Evolutionary conservation across 495 filamentous ascomycete genomes (phyloP).

Genomic region (Eremomyces bilateralis): DNA sequence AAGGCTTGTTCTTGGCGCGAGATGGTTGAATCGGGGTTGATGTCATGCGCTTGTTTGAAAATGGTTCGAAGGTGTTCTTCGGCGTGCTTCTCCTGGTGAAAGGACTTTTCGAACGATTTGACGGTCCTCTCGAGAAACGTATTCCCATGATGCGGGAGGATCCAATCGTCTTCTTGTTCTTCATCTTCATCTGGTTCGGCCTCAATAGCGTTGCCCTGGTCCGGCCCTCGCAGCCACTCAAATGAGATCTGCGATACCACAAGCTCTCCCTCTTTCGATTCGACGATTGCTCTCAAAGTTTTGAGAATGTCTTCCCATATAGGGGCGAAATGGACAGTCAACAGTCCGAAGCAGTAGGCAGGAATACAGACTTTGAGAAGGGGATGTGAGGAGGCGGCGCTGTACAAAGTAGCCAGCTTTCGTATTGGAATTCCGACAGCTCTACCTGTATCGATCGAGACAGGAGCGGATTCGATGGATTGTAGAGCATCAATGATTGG

Average conservation of each 20-base stretch:
- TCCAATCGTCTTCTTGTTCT: neutral
- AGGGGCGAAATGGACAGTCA: slow-evolving; percentile 61
- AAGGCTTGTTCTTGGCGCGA: slow-evolving; percentile 45
- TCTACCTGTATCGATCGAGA: slow-evolving; percentile 52
- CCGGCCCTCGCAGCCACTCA: slow-evolving; percentile 57
- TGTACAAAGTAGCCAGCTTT: slow-evolving; percentile 42
- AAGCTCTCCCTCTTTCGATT: slow-evolving; percentile 47
- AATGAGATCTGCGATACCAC: slow-evolving; percentile 53
- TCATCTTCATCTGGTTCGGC: slow-evolving; percentile 3
- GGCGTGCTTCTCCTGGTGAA: slow-evolving; percentile 20
- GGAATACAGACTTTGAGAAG: slow-evolving; percentile 56
- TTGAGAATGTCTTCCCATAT: slow-evolving; percentile 67
- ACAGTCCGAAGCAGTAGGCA: slow-evolving; percentile 68
- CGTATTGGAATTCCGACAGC: slow-evolving; percentile 66
- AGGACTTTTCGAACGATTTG: slow-evolving; percentile 20
- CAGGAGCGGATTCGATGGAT: slow-evolving; percentile 53
- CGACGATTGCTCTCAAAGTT: slow-evolving; percentile 51
- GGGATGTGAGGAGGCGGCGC: slow-evolving; percentile 26
- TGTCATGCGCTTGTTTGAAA: slow-evolving; percentile 26
- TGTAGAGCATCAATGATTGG: neutral
- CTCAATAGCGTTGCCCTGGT: no score
- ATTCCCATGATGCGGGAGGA: no score
- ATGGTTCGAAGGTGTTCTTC: slow-evolving; percentile 24
- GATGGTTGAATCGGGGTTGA: slow-evolving; percentile 9
- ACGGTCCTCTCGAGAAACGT: slow-evolving; percentile 37